Base-by-base conservation (phyloP, 208 protist species). In the Leishmania guyanensis region DNA sequence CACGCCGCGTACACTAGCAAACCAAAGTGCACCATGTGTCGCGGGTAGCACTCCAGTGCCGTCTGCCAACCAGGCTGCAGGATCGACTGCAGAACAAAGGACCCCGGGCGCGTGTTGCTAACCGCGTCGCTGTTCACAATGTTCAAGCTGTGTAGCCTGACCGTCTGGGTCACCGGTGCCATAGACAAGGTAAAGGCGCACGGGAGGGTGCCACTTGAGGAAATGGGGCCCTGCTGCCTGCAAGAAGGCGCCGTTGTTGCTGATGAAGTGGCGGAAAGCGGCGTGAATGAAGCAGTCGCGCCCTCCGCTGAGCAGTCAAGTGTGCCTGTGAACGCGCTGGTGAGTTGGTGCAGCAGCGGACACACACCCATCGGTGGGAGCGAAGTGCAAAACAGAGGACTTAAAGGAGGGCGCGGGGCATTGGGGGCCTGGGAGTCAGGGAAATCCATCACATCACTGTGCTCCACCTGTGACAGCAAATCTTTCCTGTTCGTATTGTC, bases 1-100 rank as follows among this genome's bases (percentile, higher is more conserved):
- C 91, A 95, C 48, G 92, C 78, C 0, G 83, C 86, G 74, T 91
- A 90, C 69, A 82, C 84, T 3, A 92, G 76, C 20, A 94, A 33
- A 2, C 89, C 91, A 78, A 97, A 93, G 79, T 95, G 88, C 10
- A 97, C 51, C 91, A 97, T 93, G 58, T 95, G 93, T 2, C 84
- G 80, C 4, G 93, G 89, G 80, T 97, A 97, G 85, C 90, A 94
- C 68, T 97, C 90, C 39, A 95, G 72, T 26, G 86, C 81, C 1
- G 88, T 76, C 9, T 77, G 80, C 39, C 64, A 29, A 16, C 79
- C 83, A 0, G 91, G 91, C 76, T 87, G 87, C 48, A 92, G 83
- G 33, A 97, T 76, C 1, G 91, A 95, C 79, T 97, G 93, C 39
- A 97, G 69, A 22, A 85, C 89, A 80, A 90, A 95, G 16, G 89